phyloP scores from a whole-genome alignment of 2,329 filamentous ascomycete species.

The Apiospora saccharicola region DNA sequence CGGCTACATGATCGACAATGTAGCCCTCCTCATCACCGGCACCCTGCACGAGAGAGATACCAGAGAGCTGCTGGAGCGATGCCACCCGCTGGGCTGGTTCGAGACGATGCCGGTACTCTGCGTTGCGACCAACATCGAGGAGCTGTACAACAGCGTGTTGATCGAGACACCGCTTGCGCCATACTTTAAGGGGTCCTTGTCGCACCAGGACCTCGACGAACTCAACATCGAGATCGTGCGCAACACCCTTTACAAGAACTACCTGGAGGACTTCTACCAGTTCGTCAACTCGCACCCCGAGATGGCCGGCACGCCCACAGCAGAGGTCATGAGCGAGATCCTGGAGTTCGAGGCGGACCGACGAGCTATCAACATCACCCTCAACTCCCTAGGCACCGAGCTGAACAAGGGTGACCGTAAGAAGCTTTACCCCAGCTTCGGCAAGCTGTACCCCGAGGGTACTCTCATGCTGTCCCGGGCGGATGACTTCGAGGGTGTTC shows the following conservation, averaged over 20 bases:
- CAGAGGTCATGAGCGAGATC: slow-evolving; percentile 95
- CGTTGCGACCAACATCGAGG: slow-evolving; percentile 97
- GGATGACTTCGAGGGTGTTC: slow-evolving; percentile 92
- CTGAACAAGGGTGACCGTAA: slow-evolving; percentile 91
- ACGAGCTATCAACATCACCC: slow-evolving; percentile 96
- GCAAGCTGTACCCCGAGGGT: slow-evolving; percentile 90
- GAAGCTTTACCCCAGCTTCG: slow-evolving; percentile 95
- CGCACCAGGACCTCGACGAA: slow-evolving; percentile 96
- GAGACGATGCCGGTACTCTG: slow-evolving; percentile 98
- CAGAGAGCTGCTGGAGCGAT: slow-evolving; percentile 90
- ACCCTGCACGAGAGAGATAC: slow-evolving; percentile 98
- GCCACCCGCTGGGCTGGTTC: slow-evolving; percentile 97
- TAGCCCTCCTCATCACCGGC: slow-evolving; percentile 95
- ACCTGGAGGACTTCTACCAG: slow-evolving; percentile 94
- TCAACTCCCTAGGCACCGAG: slow-evolving; percentile 98
- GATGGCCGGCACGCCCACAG: slow-evolving; percentile 85
- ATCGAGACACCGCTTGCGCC: slow-evolving; percentile 95
- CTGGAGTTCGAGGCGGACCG: slow-evolving; percentile 97
- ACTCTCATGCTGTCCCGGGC: slow-evolving; percentile 93
- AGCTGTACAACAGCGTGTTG: slow-evolving; percentile 96
- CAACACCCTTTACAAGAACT: slow-evolving; percentile 99
- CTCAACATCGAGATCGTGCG: slow-evolving; percentile 99
- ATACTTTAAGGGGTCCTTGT: slow-evolving; percentile 97
- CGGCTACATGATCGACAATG: slow-evolving; percentile 99
- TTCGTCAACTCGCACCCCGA: slow-evolving; percentile 93